Conservation (phyloP, 371 early-diverging fungal genomes). For the Paraphysoderma sedebokerense region DNA sequence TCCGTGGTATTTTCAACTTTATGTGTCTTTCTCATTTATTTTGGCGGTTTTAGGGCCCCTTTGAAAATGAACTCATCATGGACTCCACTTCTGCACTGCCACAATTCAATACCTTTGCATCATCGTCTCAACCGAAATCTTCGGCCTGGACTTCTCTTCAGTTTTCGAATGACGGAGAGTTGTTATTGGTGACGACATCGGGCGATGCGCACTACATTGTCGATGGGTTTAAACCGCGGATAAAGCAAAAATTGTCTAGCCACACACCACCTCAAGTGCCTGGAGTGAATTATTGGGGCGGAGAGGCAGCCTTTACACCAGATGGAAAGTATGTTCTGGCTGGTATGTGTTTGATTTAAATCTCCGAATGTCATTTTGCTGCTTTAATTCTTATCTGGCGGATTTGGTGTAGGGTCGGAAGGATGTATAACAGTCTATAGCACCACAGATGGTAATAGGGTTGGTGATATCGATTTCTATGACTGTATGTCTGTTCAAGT, state of each 20-base stretch:
- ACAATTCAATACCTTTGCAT: background rate
- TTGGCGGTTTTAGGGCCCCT: slow-evolving; percentile 14
- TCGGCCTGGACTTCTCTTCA: slow-evolving; percentile 41
- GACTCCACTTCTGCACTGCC: slow-evolving; percentile 10
- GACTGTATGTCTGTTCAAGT: slow-evolving; percentile 28
- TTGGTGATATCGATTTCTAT: slow-evolving; percentile 16
- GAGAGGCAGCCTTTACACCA: slow-evolving; percentile 45
- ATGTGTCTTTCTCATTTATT: slow-evolving; percentile 6
- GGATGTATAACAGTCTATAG: slow-evolving; percentile 51
- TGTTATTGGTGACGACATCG: slow-evolving; percentile 48
- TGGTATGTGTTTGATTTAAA: slow-evolving; percentile 20
- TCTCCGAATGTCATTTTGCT: no score
- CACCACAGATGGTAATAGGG: slow-evolving; percentile 18
- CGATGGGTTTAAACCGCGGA: slow-evolving; percentile 41
- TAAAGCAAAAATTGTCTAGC: slow-evolving; percentile 31
- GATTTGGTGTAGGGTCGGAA: slow-evolving; percentile 42
- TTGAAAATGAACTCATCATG: slow-evolving; percentile 14
- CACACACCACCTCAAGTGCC: slow-evolving; percentile 12
- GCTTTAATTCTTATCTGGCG: background rate
- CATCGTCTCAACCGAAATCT: no score
- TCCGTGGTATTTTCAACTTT: slow-evolving; percentile 5
- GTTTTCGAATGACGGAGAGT: slow-evolving; percentile 55
- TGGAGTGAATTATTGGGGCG: slow-evolving; percentile 21
- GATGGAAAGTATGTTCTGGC: slow-evolving; percentile 52
- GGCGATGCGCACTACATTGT: slow-evolving; percentile 42